Conservation (phyloP, 352 stramenopile species). For the Globisporangium paddicum region DNA sequence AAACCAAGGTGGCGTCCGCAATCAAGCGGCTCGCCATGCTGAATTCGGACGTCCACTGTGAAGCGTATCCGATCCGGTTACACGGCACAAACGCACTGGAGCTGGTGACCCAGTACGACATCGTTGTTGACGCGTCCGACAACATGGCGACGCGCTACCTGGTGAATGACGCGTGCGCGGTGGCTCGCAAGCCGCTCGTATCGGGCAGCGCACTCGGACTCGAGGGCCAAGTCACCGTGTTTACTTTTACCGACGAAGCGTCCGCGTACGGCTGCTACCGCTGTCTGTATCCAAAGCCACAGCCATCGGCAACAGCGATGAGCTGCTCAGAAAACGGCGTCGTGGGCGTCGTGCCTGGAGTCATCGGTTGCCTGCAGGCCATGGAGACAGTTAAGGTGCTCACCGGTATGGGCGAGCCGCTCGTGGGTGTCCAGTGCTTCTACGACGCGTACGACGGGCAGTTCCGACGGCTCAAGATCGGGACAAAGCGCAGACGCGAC, state of each 20-base stretch:
- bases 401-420: constrained; percentile 43
- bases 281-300: constrained; percentile 94
- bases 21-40: constrained; percentile 31
- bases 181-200: constrained; percentile 81
- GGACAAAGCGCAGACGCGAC: constrained; percentile 20
- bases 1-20: constrained; percentile 91
- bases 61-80: constrained; percentile 47
- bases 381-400: constrained; percentile 93
- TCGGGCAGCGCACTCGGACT: constrained; percentile 94
- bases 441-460: constrained; percentile 77
- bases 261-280: constrained; percentile 88
- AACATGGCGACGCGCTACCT: constrained; percentile 96
- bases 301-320: constrained; percentile 33
- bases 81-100: constrained; percentile 73
- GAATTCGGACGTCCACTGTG: constrained; percentile 84
- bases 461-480: constrained; percentile 64
- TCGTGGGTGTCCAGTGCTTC: constrained; percentile 63
- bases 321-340: constrained; percentile 96
- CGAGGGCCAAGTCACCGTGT: constrained; percentile 96
- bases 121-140: constrained; percentile 95
- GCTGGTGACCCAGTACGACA: constrained; percentile 76
- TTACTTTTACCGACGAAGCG: constrained; percentile 60
- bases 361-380: constrained; percentile 93
- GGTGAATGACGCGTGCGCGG: constrained; percentile 93
- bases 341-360: constrained; percentile 91